phyloP scores from a whole-genome alignment of 1,284 basidiomycete species.

The Moesziomyces parantarcticus region DNA sequence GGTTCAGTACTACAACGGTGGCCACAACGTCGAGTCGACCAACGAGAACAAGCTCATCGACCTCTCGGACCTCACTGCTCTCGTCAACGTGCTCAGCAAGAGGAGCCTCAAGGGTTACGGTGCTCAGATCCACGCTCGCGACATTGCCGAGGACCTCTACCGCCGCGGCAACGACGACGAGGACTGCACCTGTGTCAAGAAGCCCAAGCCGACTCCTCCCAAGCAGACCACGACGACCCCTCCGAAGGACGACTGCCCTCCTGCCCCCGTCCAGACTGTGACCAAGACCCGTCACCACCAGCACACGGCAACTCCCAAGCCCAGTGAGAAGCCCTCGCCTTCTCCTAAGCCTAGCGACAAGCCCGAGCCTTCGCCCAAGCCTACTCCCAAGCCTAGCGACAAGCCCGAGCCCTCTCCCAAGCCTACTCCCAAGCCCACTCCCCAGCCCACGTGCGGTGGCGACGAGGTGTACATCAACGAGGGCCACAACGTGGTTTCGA shows the following conservation, averaged over 20 bases:
- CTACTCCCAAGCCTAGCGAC: neutral
- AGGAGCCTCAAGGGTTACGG: constrained; percentile 31
- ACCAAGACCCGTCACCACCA: constrained; percentile 6
- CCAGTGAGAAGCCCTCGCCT: neutral
- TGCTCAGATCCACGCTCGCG: constrained; percentile 33
- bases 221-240: constrained; percentile 12
- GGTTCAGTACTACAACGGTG: constrained; percentile 31
- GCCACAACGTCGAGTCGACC: constrained; percentile 39
- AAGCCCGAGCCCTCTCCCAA: constrained; percentile 5
- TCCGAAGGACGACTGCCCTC: constrained; percentile 8
- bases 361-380: constrained; percentile 10
- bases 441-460: constrained; percentile 21
- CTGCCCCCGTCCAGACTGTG: constrained; percentile 2
- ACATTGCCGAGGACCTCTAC: constrained; percentile 39
- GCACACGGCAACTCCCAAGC: constrained; percentile 2
- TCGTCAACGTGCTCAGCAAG: constrained; percentile 45
- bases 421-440: neutral
- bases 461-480: constrained; percentile 39
- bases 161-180: constrained; percentile 42
- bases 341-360: constrained; percentile 5
- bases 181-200: constrained; percentile 51
- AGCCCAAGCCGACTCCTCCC: constrained; percentile 31
- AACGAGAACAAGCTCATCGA: constrained; percentile 51
- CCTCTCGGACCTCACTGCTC: constrained; percentile 34
- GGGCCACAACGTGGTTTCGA: constrained; percentile 50